Conservation (phyloP, 345 rosid species). For the Melaleuca alternifolia region DNA sequence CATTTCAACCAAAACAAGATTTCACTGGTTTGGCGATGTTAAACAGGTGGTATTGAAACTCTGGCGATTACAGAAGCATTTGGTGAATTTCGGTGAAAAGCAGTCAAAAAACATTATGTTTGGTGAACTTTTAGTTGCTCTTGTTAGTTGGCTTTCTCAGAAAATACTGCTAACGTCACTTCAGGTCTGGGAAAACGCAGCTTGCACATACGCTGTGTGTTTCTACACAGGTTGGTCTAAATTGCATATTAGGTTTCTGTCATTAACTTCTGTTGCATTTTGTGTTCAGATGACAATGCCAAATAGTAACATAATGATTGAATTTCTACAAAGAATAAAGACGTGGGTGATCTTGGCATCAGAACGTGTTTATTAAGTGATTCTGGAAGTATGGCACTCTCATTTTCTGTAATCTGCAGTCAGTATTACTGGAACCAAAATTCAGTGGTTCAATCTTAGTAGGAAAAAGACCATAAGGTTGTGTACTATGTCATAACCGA, state of each 20-base stretch:
- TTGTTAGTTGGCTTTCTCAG: no score
- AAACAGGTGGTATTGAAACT: conserved; percentile 82
- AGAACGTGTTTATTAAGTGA: not conserved
- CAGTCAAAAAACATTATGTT: no score
- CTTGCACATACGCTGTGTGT: conserved; percentile 92
- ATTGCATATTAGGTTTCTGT: no score
- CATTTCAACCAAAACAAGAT: not conserved
- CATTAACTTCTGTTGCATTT: no score
- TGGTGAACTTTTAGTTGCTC: no score
- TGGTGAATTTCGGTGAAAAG: conserved; percentile 76
- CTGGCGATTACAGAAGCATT: conserved; percentile 81
- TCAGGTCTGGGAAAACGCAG: conserved; percentile 93
- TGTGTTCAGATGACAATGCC: no score
- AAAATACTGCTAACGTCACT: not conserved
- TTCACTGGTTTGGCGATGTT: conserved; percentile 5
- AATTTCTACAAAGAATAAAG: not conserved
- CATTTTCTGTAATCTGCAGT: not conserved
- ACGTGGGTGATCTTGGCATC: not conserved
- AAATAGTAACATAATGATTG: no score
- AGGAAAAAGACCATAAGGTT: not conserved
- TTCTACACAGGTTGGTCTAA: conserved; percentile 65
- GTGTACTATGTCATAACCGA: not conserved
- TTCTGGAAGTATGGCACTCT: not conserved
- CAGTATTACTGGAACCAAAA: not conserved
- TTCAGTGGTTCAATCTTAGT: not conserved